Evolutionary conservation across 2,329 filamentous ascomycete genomes (phyloP).

Genomic region (Sordariomycetes sp.): DNA sequence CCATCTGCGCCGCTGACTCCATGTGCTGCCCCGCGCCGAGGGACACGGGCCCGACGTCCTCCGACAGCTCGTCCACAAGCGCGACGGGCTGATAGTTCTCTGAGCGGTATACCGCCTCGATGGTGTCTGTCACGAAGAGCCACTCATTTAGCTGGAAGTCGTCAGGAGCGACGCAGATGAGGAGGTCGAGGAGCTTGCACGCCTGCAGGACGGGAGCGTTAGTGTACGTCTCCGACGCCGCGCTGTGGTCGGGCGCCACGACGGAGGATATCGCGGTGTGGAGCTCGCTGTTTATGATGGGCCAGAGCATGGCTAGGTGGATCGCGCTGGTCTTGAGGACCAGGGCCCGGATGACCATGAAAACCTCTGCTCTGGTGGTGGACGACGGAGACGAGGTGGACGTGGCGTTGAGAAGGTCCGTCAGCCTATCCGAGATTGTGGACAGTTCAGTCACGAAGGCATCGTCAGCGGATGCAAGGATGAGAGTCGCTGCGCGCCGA

Average conservation of each 20-base stretch:
- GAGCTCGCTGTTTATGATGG: conserved; percentile 74
- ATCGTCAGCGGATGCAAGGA: conserved; percentile 66
- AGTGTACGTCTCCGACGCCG: conserved; percentile 58
- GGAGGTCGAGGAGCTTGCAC: conserved; percentile 80
- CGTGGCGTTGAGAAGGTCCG: conserved; percentile 75
- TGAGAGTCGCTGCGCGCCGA: conserved; percentile 64
- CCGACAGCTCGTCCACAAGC: conserved; percentile 73
- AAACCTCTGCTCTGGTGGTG: conserved; percentile 75
- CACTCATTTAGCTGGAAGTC: conserved; percentile 98
- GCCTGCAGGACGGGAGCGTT: conserved; percentile 72
- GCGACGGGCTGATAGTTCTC: conserved; percentile 55
- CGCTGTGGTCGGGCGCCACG: conserved; percentile 49
- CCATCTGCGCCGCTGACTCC: conserved; percentile 22
- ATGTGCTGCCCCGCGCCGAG: conserved; percentile 17
- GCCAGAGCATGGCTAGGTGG: conserved; percentile 79
- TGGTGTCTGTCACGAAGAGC: conserved; percentile 94
- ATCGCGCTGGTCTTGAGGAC: conserved; percentile 66
- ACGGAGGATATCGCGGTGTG: conserved; percentile 68
- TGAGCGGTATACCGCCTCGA: conserved; percentile 84
- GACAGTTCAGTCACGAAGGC: conserved; percentile 67
- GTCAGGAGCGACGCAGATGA: conserved; percentile 79
- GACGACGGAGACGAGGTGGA: conserved; percentile 85
- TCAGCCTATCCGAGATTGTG: conserved; percentile 65
- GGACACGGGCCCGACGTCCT: conserved; percentile 46
- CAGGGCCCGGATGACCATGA: conserved; percentile 74